These are phyloP conservation scores for Chrysosporium queenslandicum DNA, from an alignment of 2,329 filamentous ascomycete genomes.

Conservation along the genomic window DNA sequence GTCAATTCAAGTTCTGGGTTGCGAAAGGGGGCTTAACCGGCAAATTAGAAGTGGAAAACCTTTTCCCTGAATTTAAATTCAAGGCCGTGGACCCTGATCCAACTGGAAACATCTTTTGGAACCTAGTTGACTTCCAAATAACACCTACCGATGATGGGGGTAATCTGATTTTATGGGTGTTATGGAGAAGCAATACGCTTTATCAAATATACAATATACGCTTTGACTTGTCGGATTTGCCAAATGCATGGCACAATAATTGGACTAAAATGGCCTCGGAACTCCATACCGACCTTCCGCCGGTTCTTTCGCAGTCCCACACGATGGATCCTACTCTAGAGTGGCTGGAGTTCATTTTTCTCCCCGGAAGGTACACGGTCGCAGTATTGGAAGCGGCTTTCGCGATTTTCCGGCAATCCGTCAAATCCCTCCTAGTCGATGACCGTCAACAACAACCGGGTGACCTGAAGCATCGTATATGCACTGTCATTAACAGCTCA, in stretches of 20 bases:
- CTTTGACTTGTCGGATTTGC: slow-evolving; percentile 57
- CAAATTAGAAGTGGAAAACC: slow-evolving; percentile 55
- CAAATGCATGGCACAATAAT: slow-evolving; percentile 51
- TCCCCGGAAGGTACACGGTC: slow-evolving; percentile 69
- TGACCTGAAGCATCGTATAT: slow-evolving; percentile 65
- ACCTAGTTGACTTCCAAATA: slow-evolving; percentile 63
- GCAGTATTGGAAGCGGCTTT: slow-evolving; percentile 76
- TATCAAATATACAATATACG: slow-evolving; percentile 65
- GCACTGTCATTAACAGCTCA: slow-evolving; percentile 59
- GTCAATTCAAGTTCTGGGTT: slow-evolving; percentile 92
- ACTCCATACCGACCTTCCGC: slow-evolving; percentile 44
- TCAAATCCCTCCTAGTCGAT: slow-evolving; percentile 30
- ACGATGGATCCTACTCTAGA: slow-evolving; percentile 64
- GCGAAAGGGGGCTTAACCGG: slow-evolving; percentile 53
- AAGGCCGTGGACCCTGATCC: slow-evolving; percentile 53
- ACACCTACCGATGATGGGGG: slow-evolving; percentile 45
- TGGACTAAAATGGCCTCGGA: slow-evolving; percentile 65
- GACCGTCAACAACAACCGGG: slow-evolving; percentile 36
- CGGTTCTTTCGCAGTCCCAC: slow-evolving; percentile 53
- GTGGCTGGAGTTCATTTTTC: slow-evolving; percentile 77
- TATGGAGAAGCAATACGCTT: slow-evolving; percentile 77
- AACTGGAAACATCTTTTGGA: slow-evolving; percentile 68
- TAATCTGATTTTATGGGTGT: slow-evolving; percentile 58
- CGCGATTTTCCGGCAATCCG: slow-evolving; percentile 63
- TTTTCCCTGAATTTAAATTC: slow-evolving; percentile 55